A percentile compares a stretch with the other conserved stretches of the same genome.
phyloP scores from a whole-genome alignment of 2,329 filamentous ascomycete species.

The Hymenoscyphus salicellus region DNA sequence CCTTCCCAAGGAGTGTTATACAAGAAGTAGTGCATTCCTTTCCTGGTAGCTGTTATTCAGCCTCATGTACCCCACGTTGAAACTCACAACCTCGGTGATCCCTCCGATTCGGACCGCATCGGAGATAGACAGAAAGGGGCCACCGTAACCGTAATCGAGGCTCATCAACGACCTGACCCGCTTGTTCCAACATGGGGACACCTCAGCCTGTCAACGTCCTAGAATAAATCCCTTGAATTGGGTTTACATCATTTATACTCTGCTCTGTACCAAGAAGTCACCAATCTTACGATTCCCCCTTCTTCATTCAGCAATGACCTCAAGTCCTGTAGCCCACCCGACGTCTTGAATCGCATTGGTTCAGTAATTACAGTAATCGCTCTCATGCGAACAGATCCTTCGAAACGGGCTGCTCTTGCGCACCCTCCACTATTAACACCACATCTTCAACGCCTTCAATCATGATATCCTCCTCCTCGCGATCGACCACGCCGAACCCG shows the following conservation, averaged over 20 bases:
- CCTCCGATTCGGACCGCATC: neutral
- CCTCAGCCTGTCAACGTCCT: neutral
- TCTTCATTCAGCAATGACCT: neutral
- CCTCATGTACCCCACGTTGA: too few species aligned
- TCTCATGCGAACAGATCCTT: slow-evolving; percentile 15
- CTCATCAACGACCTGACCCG: neutral
- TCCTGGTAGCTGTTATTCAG: too few species aligned
- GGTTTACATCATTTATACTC: neutral
- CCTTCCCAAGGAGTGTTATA: neutral
- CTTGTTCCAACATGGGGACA: neutral
- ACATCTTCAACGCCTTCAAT: slow-evolving; percentile 10
- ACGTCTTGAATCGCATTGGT: slow-evolving; percentile 5
- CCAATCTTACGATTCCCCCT: neutral
- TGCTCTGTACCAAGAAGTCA: neutral
- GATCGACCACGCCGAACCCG: slow-evolving; percentile 11
- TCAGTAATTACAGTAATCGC: slow-evolving; percentile 7
- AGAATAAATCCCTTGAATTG: neutral
- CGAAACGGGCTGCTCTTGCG: slow-evolving; percentile 14
- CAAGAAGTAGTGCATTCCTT: neutral
- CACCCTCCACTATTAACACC: slow-evolving; percentile 6
- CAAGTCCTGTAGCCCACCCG: neutral
- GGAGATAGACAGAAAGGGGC: slow-evolving; percentile 2
- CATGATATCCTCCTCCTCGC: slow-evolving; percentile 19
- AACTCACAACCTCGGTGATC: neutral
- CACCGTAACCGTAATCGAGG: slow-evolving; percentile 2